Conservation (phyloP, 306 rosid genomes). For the Lathyrus aphaca region DNA sequence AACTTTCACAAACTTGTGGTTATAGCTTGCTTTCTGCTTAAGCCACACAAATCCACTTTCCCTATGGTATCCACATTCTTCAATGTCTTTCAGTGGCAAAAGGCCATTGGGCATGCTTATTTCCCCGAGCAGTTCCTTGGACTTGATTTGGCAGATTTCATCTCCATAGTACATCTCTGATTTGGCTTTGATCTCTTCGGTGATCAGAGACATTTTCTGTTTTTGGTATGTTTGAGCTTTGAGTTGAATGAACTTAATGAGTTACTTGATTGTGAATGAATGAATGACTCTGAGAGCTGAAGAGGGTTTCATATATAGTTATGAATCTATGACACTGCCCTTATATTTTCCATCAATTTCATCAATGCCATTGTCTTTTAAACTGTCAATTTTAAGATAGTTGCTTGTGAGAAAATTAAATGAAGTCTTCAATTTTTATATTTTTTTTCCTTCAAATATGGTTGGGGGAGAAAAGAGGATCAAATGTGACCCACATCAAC, state of each 20-base stretch:
- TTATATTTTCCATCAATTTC: conserved; percentile 26
- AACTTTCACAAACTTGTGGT: conserved; percentile 83
- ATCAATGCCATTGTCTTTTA: conserved; percentile 37
- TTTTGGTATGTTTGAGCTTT: background rate
- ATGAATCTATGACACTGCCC: conserved; percentile 41
- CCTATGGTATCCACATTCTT: conserved; percentile 77
- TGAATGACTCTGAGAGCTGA: background rate
- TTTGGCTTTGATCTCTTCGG: conserved; percentile 62
- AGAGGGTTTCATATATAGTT: conserved; percentile 54
- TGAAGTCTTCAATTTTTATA: background rate
- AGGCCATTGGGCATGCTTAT: conserved; percentile 74
- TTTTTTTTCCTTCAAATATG: background rate
- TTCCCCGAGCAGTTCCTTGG: conserved; percentile 63
- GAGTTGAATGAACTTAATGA: background rate
- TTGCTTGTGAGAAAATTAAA: background rate
- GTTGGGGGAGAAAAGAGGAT: background rate
- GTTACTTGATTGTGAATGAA: conserved; percentile 6
- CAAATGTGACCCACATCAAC: background rate
- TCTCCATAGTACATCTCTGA: conserved; percentile 83
- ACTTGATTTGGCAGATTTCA: conserved; percentile 63
- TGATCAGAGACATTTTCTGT: conserved; percentile 55
- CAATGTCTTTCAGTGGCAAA: conserved; percentile 74
- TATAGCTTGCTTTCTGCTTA: conserved; percentile 66
- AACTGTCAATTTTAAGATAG: background rate
- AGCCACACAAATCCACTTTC: conserved; percentile 95